Percentiles rank a stretch among this genome's conserved stretches.
Conservation (phyloP, 768 basidiomycete species). For the Chalciporus piperatus region DNA sequence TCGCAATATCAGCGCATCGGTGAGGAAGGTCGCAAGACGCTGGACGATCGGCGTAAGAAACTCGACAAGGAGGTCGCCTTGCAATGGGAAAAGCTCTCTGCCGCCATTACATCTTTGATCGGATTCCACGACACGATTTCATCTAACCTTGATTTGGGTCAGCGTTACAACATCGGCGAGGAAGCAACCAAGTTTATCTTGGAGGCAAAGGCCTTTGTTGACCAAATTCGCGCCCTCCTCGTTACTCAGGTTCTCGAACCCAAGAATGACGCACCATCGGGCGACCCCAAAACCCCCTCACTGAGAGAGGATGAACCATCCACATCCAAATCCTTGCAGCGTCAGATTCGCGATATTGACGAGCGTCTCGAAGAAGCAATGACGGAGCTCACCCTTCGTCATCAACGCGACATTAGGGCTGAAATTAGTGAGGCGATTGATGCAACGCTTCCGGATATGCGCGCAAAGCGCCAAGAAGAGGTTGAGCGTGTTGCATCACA, state of each 20-base stretch:
- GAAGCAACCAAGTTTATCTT: slow-evolving; percentile 20
- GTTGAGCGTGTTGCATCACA: slow-evolving; percentile 14
- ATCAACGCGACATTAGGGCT: slow-evolving; percentile 12
- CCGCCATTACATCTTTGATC: slow-evolving; percentile 23
- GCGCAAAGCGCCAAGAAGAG: slow-evolving; percentile 20
- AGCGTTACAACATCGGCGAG: slow-evolving; percentile 24
- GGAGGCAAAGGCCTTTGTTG: slow-evolving; percentile 26
- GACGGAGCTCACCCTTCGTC: slow-evolving; percentile 29
- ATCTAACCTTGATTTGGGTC: slow-evolving; percentile 26
- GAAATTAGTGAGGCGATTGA: slow-evolving; percentile 20
- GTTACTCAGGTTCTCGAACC: slow-evolving; percentile 18
- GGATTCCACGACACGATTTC: slow-evolving; percentile 19
- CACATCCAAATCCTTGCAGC: slow-evolving; percentile 12
- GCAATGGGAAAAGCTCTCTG: slow-evolving; percentile 25
- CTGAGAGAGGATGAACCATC: not conserved
- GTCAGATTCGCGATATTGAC: slow-evolving; percentile 22
- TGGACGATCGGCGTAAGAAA: slow-evolving; percentile 26
- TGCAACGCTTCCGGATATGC: slow-evolving; percentile 18
- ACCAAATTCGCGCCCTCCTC: slow-evolving; percentile 24
- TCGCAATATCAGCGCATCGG: slow-evolving; percentile 27
- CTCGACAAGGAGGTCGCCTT: slow-evolving; percentile 24
- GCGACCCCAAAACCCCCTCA: not conserved
- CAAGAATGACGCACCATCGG: slow-evolving; percentile 7
- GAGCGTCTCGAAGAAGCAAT: slow-evolving; percentile 31
- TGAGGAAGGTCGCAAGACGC: slow-evolving; percentile 28